A percentile compares a stretch with the other conserved stretches of the same genome.
phyloP scores from a whole-genome alignment of 2,329 filamentous ascomycete species.

The Hansfordia pulvinata region DNA sequence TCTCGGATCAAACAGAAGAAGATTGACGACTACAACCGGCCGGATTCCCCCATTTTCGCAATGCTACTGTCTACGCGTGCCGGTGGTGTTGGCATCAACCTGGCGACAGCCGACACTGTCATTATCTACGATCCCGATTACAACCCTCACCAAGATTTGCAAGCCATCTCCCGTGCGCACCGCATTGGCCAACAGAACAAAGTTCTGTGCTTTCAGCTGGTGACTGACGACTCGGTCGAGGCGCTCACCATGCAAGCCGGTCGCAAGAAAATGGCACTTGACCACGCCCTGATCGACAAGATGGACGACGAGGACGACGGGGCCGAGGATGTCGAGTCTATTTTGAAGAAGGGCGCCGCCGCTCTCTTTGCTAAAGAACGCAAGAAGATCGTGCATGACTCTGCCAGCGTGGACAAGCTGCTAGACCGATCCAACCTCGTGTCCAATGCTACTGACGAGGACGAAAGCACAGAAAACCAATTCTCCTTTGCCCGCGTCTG shows the following conservation, averaged over 20 bases:
- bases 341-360: slow-evolving; percentile 75
- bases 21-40: slow-evolving; percentile 87
- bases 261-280: slow-evolving; percentile 88
- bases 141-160: slow-evolving; percentile 95
- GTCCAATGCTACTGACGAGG: slow-evolving; percentile 49
- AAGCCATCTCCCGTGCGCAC: slow-evolving; percentile 87
- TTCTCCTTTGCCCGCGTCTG: slow-evolving; percentile 88
- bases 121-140: slow-evolving; percentile 96
- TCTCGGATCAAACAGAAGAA: slow-evolving; percentile 83
- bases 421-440: slow-evolving; percentile 79
- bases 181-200: slow-evolving; percentile 94
- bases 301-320: slow-evolving; percentile 77
- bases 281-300: slow-evolving; percentile 86
- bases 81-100: slow-evolving; percentile 92
- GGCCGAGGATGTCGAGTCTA: slow-evolving; percentile 70
- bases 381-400: slow-evolving; percentile 69
- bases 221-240: slow-evolving; percentile 79
- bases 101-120: slow-evolving; percentile 92
- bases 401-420: slow-evolving; percentile 70
- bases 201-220: slow-evolving; percentile 87
- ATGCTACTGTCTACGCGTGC: slow-evolving; percentile 90
- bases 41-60: slow-evolving; percentile 69
- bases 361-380: slow-evolving; percentile 66
- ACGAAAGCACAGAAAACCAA: slow-evolving; percentile 57
- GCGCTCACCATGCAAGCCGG: slow-evolving; percentile 96